Evolutionary conservation across 75 land plant species (phyloP), one percentile per base, ranked within the genome.

Genomic region (Cupressus sempervirens): DNA sequence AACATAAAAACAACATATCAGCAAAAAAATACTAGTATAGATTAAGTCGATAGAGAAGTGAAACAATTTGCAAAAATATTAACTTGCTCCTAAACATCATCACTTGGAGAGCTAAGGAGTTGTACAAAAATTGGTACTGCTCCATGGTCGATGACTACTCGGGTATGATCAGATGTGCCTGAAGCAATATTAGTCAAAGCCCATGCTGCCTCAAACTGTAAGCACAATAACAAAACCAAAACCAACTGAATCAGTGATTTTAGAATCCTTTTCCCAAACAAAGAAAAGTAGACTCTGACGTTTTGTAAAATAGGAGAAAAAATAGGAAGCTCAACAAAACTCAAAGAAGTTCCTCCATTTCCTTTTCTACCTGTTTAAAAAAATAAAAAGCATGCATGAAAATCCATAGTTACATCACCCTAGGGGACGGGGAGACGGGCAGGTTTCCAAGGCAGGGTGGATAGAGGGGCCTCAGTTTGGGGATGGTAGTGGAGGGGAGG

Each of bases 121-220:
- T 91, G 92, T 35, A 91, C 93, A 86, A 91, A 91, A 14, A 88
- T 91, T 30, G 93, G 93, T 10, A 91, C 93, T 1, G 92, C 93
- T 16, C 92, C 94, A 84, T 92, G 93, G 53, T 93, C 93, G 80
- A 94, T 93, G 11, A 94, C 93, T 3, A 94, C 96, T 41, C 84
- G 87, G 7, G 96, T 94, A 84, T 94, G 91, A 67, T 94, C 96
- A 9, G 96, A 92, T 32, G 96, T 93, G 38, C 96, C 96, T 14
- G 96, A 93, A 18, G 96, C 96, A 84, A 93, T 93, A 82, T 94
- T 94, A 14, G 95, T 94, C 80, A 94, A 86, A 65, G 95, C 95
- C 95, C 96, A 93, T 14, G 96, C 96, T 3, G 96, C 96, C 85
- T 94, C 96, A 89, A 94, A 93, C 96, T 94, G 86, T 36, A 82